Percentiles rank a stretch among this genome's conserved stretches.
These are phyloP conservation scores for Suhomyces atakaporum DNA, from an alignment of 1,139 yeast species.

Conservation along the genomic window DNA sequence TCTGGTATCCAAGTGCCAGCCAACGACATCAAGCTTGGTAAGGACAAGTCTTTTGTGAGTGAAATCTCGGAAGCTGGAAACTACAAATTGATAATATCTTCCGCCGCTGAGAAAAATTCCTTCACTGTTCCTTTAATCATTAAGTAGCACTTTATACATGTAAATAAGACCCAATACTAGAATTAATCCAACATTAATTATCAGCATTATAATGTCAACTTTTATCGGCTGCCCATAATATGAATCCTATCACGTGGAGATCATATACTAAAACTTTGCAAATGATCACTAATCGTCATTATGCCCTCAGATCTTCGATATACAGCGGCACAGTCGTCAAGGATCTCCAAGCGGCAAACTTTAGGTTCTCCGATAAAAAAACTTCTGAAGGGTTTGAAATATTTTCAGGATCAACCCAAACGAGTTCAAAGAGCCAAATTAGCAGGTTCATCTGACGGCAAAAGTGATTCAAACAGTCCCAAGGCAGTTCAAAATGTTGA, in stretches of 20 bases:
- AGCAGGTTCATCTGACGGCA: constrained; percentile 4
- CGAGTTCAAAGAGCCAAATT: constrained; percentile 1
- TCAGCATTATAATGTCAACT: no score
- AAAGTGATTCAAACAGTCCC: constrained; percentile 3
- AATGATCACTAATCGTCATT: not conserved
- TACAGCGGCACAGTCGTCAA: constrained; percentile 47
- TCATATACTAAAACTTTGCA: not conserved
- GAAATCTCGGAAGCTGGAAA: constrained; percentile 32
- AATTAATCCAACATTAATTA: no score
- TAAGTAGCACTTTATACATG: constrained; percentile 16
- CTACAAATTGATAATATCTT: constrained; percentile 31
- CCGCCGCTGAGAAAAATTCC: constrained; percentile 25
- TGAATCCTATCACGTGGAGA: not conserved
- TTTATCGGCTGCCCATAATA: no score
- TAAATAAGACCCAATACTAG: not conserved
- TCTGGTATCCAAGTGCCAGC: constrained; percentile 37
- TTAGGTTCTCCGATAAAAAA: constrained; percentile 21
- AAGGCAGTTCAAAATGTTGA: constrained; percentile 6
- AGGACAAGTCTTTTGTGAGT: constrained; percentile 18
- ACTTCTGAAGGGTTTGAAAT: constrained; percentile 19
- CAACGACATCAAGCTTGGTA: constrained; percentile 22
- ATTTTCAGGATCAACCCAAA: constrained; percentile 4
- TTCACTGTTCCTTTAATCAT: constrained; percentile 20
- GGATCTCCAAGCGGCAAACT: constrained; percentile 25
- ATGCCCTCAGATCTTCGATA: constrained; percentile 27